phyloP scores from a whole-genome alignment of 1,284 basidiomycete genomes.

The Cutaneotrichosporon cutaneum region DNA sequence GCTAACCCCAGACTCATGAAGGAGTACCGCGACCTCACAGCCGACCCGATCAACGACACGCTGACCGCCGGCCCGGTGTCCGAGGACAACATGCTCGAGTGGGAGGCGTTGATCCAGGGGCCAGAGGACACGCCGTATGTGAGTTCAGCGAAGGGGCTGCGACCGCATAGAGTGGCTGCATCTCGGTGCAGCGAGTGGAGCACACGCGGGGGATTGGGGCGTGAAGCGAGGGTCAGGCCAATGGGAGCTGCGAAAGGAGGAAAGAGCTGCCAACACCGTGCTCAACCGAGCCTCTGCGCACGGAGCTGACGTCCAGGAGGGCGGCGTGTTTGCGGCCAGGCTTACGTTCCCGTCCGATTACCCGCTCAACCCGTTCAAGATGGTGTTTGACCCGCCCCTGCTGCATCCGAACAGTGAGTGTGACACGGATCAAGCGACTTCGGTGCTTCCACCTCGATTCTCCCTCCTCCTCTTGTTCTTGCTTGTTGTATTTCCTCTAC shows the following conservation, averaged over 20 bases:
- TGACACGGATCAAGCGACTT: background rate
- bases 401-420: conserved; percentile 94
- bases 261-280: no score
- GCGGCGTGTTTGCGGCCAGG: conserved; percentile 90
- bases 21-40: conserved; percentile 83
- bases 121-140: conserved; percentile 97
- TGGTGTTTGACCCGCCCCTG: conserved; percentile 95
- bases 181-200: background rate
- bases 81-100: conserved; percentile 95
- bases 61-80: conserved; percentile 87
- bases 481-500: no score
- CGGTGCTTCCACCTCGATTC: no score
- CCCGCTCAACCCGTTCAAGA: conserved; percentile 93
- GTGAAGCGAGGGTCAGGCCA: no score
- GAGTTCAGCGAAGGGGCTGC: no score
- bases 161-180: no score
- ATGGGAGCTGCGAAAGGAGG: background rate
- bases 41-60: conserved; percentile 63
- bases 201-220: background rate
- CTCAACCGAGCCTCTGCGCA: no score
- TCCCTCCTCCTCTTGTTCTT: no score
- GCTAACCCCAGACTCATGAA: conserved; percentile 70
- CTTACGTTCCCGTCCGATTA: conserved; percentile 90
- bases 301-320: conserved; percentile 67
- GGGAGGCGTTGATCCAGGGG: conserved; percentile 95